These are phyloP conservation scores for Acacia melanoxylon DNA, from an alignment of 306 rosid genomes.

Conservation along the genomic window DNA sequence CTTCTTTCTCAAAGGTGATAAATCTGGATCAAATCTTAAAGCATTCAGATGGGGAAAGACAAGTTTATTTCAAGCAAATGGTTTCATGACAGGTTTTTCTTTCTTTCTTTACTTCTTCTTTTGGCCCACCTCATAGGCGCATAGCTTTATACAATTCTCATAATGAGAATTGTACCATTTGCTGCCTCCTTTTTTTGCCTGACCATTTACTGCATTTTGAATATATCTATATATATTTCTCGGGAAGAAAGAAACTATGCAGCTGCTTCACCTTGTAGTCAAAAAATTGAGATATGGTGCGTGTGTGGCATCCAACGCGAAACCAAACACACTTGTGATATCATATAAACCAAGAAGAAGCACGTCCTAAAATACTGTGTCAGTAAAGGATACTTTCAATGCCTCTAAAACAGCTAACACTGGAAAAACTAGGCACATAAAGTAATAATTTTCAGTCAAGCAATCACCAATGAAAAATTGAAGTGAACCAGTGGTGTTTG, in stretches of 20 bases:
- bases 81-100: background rate
- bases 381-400: background rate
- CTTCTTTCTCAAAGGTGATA: background rate
- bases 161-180: background rate
- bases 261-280: constrained; percentile 5
- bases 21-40: background rate
- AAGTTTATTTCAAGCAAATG: background rate
- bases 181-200: background rate
- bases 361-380: background rate
- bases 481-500: background rate
- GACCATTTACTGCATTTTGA: background rate
- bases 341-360: constrained; percentile 18
- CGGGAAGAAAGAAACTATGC: background rate
- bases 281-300: background rate
- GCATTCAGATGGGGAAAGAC: background rate
- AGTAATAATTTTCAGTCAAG: background rate
- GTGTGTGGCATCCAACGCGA: background rate
- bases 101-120: no score
- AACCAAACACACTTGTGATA: background rate
- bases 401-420: background rate
- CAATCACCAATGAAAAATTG: background rate
- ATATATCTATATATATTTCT: background rate
- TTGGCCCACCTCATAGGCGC: background rate
- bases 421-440: background rate
- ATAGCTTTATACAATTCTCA: background rate